Percentiles rank a stretch among this genome's conserved stretches.
These are phyloP conservation scores for Tricladium varicosporioides DNA, from an alignment of 2,329 filamentous ascomycete genomes.

Conservation along the genomic window DNA sequence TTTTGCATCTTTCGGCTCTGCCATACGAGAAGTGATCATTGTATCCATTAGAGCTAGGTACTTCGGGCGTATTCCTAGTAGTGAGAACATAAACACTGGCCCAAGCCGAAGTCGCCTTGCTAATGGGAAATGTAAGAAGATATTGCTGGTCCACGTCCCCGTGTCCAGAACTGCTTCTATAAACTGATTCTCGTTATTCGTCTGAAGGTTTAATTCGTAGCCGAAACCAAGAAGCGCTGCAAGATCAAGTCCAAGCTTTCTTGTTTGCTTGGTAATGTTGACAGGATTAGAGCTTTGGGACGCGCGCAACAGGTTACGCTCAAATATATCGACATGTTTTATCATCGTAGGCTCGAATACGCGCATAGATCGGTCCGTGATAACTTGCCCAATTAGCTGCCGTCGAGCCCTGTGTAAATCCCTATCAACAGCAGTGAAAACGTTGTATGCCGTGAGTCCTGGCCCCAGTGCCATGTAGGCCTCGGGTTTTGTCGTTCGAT, in stretches of 20 bases:
- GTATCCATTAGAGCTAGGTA: not conserved
- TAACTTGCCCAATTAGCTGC: not conserved
- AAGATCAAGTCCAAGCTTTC: not conserved
- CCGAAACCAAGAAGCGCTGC: not conserved
- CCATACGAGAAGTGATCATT: not conserved
- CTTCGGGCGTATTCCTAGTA: not conserved
- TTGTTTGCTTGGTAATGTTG: not conserved
- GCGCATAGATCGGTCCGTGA: constrained; percentile 1
- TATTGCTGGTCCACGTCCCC: not conserved
- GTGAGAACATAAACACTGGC: not conserved
- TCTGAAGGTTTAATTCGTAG: not conserved
- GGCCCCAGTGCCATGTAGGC: not conserved
- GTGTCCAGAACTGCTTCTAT: not conserved
- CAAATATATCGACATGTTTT: not conserved
- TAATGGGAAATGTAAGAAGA: not conserved
- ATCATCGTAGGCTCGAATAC: constrained; percentile 1
- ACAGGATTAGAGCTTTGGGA: not conserved
- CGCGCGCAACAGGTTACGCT: not conserved
- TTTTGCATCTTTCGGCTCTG: not conserved
- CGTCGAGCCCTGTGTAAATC: not conserved
- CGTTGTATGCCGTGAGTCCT: not conserved
- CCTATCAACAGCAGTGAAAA: not conserved
- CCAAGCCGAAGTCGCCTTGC: not conserved
- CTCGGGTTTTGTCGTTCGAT: not conserved
- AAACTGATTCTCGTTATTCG: not conserved